Conservation (phyloP, 1,284 basidiomycete genomes). For the Sanghuangporus sanghuang region DNA sequence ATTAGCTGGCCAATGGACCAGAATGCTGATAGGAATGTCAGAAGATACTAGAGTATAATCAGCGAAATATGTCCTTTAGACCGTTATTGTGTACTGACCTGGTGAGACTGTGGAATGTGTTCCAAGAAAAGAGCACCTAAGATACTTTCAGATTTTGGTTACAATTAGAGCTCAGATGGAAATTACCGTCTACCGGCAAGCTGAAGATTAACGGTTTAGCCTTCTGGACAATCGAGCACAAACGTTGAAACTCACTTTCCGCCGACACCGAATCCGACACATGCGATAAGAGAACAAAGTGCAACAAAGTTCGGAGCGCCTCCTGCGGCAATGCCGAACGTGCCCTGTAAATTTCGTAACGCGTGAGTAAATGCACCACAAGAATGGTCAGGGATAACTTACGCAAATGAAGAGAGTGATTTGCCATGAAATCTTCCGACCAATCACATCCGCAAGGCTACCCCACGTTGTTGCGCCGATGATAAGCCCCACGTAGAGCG, state of each 20-base stretch:
- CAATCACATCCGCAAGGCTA: conserved; percentile 42
- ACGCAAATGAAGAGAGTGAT: conserved; percentile 52
- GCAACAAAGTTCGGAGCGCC: conserved; percentile 47
- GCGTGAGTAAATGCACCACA: neutral
- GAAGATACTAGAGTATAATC: conserved; percentile 37
- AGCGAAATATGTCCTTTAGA: neutral
- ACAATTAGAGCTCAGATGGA: neutral
- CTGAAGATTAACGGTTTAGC: conserved; percentile 23
- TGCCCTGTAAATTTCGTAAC: conserved; percentile 20
- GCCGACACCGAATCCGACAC: conserved; percentile 52
- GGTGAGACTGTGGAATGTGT: conserved; percentile 46
- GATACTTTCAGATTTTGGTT: neutral
- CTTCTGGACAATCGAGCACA: neutral
- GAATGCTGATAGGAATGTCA: conserved; percentile 60
- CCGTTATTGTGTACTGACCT: conserved; percentile 27
- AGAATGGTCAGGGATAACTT: neutral
- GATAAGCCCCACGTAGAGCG: conserved; percentile 54
- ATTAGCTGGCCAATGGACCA: conserved; percentile 60
- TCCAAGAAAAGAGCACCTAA: conserved; percentile 51
- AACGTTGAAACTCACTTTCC: conserved; percentile 39
- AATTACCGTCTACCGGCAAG: conserved; percentile 48
- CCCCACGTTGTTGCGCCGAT: conserved; percentile 55
- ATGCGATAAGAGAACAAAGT: conserved; percentile 45
- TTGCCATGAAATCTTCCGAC: conserved; percentile 53
- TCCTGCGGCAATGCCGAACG: conserved; percentile 57